Conservation (phyloP, 371 early-diverging fungal genomes). For the Mortierella sp. region DNA sequence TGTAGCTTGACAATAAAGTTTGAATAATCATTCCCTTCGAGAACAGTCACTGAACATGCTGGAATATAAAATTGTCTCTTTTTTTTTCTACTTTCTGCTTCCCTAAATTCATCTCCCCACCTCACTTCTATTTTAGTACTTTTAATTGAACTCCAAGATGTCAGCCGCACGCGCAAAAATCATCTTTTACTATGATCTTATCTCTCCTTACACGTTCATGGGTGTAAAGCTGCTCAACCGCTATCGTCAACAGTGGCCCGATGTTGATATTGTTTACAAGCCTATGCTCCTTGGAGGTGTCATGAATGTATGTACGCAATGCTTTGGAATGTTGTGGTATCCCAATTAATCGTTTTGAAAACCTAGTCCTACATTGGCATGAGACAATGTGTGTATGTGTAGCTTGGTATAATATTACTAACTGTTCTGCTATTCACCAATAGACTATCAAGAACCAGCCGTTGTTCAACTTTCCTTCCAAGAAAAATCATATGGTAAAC, state of each 20-base stretch:
- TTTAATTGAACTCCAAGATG: constrained; percentile 13
- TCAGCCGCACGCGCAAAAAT: constrained; percentile 40
- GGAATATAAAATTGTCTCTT: neutral
- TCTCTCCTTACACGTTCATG: constrained; percentile 53
- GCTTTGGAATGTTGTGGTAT: too few species aligned
- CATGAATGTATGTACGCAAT: constrained; percentile 32
- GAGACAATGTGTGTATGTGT: too few species aligned
- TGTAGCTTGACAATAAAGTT: neutral
- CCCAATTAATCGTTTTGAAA: too few species aligned
- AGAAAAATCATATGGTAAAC: constrained; percentile 41
- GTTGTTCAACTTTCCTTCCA: constrained; percentile 41
- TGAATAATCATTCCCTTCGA: neutral
- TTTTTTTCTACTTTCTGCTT: neutral
- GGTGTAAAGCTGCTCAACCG: constrained; percentile 45
- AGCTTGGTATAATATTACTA: neutral
- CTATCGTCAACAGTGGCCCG: constrained; percentile 35
- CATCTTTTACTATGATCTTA: constrained; percentile 41
- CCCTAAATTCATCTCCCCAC: neutral
- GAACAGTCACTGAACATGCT: neutral
- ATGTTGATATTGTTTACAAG: constrained; percentile 37
- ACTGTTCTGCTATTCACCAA: neutral
- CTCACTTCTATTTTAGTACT: neutral
- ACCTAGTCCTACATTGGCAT: too few species aligned
- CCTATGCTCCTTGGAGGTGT: constrained; percentile 51
- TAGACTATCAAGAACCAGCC: constrained; percentile 38